A percentile compares a stretch with the other conserved stretches of the same genome.
phyloP scores from a whole-genome alignment of 306 rosid species.

The Arachis stenosperma region DNA sequence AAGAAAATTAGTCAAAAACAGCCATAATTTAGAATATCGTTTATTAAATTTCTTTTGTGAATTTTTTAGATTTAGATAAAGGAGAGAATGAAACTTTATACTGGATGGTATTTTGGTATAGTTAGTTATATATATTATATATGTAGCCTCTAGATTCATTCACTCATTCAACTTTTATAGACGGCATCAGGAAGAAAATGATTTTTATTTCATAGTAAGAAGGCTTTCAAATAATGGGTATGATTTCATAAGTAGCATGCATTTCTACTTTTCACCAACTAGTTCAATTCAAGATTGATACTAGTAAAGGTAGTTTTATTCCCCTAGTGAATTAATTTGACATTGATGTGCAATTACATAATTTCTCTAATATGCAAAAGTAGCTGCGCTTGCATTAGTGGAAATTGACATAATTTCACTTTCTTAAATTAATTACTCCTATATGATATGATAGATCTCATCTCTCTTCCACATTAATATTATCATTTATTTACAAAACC shows the following conservation, averaged over 20 bases:
- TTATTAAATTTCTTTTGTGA: too few species aligned
- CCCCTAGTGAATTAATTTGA: not conserved
- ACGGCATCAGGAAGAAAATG: too few species aligned
- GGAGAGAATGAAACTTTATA: too few species aligned
- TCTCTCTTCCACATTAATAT: not conserved
- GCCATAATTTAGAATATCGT: too few species aligned
- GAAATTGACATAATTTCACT: not conserved
- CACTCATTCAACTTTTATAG: too few species aligned
- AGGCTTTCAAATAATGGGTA: not conserved
- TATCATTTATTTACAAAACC: conserved; percentile 4
- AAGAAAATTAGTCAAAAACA: too few species aligned
- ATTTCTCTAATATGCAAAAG: not conserved
- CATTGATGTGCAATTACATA: not conserved
- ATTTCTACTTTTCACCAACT: not conserved
- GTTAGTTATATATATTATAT: too few species aligned
- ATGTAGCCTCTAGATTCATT: too few species aligned
- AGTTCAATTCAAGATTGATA: not conserved
- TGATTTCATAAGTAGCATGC: not conserved
- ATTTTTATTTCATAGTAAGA: too few species aligned
- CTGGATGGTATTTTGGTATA: too few species aligned
- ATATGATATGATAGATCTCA: not conserved
- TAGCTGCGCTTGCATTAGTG: not conserved
- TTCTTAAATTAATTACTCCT: not conserved
- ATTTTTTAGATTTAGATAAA: too few species aligned
- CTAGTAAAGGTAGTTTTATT: not conserved